Evolutionary conservation across 2,329 filamentous ascomycete species (phyloP), one percentile per base, ranked within the genome.

Genomic region (Fusarium sp.): DNA sequence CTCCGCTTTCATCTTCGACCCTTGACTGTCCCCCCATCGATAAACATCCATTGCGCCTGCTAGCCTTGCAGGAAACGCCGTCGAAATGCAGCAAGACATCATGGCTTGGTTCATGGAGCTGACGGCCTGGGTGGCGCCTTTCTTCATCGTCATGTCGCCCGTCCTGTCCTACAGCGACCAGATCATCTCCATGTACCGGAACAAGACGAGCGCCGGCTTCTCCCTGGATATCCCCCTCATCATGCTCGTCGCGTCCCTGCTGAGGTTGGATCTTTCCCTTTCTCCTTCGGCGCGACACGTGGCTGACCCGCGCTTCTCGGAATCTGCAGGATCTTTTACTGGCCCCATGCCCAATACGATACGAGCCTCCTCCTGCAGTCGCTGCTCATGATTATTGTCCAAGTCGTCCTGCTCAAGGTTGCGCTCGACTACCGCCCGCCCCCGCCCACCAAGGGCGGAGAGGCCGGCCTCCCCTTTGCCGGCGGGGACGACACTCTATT

Each of bases 171-270:
- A 92, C 81, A 87, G 87, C 78, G 91, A 93, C 83, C 91, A 92
- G 84, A 90, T 89, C 29, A 79, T 90, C 56, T 88, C 91, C 38
- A 93, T 93, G 88, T 88, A 92, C 78, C 86, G 88, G 77, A 86
- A 84, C 66, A 91, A 89, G 81, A 91, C 90, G 50, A 93, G 91
- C 74, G 90, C 89, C 16, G 91, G 91, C 66, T 93, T 93, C 83
- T 93, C 91, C 20, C 86, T 93, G 71, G 91, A 93, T 77, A 93
- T 93, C 52, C 91, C 91, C 35, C 84, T 93, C 66, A 93, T 93
- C 71, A 93, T 93, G 91, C 88, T 93, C 60, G 87, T 93, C 63
- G 90, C 91, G 31, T 93, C 91, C 5, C 84, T 93, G 64, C 83
- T 92, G 65, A 90, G 91, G 90, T 92, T 79, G 56, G 84, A 71